phyloP scores from a whole-genome alignment of 345 rosid species.

The Gynandropsis gynandra region DNA sequence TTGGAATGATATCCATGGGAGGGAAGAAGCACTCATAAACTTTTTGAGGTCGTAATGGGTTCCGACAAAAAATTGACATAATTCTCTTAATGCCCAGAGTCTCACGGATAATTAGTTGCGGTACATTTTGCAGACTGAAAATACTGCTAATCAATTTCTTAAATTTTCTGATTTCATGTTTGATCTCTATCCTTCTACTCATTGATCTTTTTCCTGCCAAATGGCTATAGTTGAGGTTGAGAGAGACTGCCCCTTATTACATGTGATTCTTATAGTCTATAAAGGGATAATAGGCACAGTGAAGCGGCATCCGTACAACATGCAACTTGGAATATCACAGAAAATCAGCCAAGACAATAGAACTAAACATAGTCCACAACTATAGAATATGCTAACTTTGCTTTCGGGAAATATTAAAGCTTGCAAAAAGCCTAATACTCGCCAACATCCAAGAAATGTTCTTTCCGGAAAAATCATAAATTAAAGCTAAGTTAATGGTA shows the following conservation, averaged over 20 bases:
- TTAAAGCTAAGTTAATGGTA: neutral
- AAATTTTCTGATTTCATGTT: conserved; percentile 60
- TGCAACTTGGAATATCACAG: neutral
- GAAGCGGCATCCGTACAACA: conserved; percentile 4
- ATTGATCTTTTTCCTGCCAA: conserved; percentile 39
- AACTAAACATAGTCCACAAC: too few relatives aligned
- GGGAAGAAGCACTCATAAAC: conserved; percentile 54
- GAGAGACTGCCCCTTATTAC: conserved; percentile 42
- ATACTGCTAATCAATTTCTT: conserved; percentile 60
- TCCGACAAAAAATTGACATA: conserved; percentile 59
- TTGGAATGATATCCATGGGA: conserved; percentile 24
- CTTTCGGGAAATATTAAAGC: too few relatives aligned
- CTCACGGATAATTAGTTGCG: conserved; percentile 42
- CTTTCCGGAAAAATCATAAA: conserved; percentile 2
- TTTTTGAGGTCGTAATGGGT: conserved; percentile 61
- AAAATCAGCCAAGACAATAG: neutral
- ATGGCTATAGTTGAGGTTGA: conserved; percentile 37
- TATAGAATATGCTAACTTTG: too few relatives aligned
- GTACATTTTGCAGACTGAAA: too few relatives aligned
- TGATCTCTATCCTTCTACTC: conserved; percentile 63
- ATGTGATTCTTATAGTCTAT: conserved; percentile 28
- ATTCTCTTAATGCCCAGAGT: conserved; percentile 38
- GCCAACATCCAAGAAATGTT: neutral
- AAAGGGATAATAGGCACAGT: neutral
- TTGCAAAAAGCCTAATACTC: neutral